Conservation (phyloP, 345 rosid species). For the Arabis hirsuta region DNA sequence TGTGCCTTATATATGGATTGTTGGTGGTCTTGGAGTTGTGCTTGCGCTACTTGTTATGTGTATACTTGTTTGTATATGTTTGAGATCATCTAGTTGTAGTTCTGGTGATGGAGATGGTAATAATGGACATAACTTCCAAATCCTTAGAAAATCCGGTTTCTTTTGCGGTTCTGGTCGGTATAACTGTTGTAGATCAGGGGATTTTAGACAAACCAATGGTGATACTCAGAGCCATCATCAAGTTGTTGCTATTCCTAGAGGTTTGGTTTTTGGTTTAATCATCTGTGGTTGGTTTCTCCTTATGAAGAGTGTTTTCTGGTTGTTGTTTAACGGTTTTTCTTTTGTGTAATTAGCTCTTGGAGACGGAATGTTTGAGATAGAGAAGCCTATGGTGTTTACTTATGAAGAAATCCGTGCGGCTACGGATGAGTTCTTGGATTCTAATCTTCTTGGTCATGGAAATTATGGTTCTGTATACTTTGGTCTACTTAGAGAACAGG, state of each 20-base stretch:
- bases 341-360: slow-evolving; percentile 58
- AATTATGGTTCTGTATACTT: slow-evolving; percentile 88
- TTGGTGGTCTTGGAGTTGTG: slow-evolving; percentile 75
- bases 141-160: slow-evolving; percentile 85
- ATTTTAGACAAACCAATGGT: slow-evolving; percentile 64
- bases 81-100: slow-evolving; percentile 68
- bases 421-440: slow-evolving; percentile 82
- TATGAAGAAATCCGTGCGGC: slow-evolving; percentile 72
- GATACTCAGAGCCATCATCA: slow-evolving; percentile 57
- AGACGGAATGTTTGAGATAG: slow-evolving; percentile 71
- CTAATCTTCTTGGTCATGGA: slow-evolving; percentile 92
- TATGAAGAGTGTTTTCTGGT: background rate
- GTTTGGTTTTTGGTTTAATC: slow-evolving; percentile 43
- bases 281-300: background rate
- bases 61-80: slow-evolving; percentile 55
- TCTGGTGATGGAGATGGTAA: slow-evolving; percentile 49
- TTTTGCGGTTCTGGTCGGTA: slow-evolving; percentile 88
- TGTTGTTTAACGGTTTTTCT: slow-evolving; percentile 12
- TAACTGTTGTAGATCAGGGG: slow-evolving; percentile 68
- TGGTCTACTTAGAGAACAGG: slow-evolving; percentile 86
- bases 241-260: slow-evolving; percentile 71
- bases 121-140: slow-evolving; percentile 73
- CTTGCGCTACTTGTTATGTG: slow-evolving; percentile 62
- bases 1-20: slow-evolving; percentile 80
- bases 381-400: slow-evolving; percentile 82